A percentile compares a stretch with the other conserved stretches of the same genome.
phyloP scores from a whole-genome alignment of 2,329 filamentous ascomycete genomes.

The Lachnellula subtilissima region DNA sequence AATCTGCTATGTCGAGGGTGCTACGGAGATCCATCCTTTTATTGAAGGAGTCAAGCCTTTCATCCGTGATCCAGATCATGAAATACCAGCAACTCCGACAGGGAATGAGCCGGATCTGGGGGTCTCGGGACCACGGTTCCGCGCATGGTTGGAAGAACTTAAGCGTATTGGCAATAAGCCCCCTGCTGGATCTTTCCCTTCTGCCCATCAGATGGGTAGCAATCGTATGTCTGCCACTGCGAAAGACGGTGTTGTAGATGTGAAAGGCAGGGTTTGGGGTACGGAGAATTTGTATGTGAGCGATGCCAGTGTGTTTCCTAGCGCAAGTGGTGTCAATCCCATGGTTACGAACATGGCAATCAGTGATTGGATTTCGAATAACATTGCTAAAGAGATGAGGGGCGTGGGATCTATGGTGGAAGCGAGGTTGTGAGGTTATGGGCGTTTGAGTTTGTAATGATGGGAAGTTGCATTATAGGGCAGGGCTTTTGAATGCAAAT shows the following conservation, averaged over 20 bases:
- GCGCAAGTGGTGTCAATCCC: constrained; percentile 73
- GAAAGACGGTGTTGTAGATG: constrained; percentile 53
- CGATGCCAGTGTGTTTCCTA: constrained; percentile 72
- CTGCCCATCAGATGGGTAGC: constrained; percentile 79
- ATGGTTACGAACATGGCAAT: constrained; percentile 76
- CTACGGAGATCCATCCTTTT: constrained; percentile 69
- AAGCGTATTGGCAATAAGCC: constrained; percentile 45
- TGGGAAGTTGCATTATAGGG: too few species aligned
- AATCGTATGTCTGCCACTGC: constrained; percentile 60
- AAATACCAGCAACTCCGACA: neutral
- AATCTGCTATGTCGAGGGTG: constrained; percentile 73
- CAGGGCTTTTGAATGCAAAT: too few species aligned
- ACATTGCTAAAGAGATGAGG: constrained; percentile 46
- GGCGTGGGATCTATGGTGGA: constrained; percentile 4
- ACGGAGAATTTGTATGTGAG: constrained; percentile 61
- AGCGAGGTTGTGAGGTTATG: constrained; percentile 8
- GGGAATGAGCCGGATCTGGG: constrained; percentile 31
- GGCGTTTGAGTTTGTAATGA: neutral
- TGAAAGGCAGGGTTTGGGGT: constrained; percentile 59
- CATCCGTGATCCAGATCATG: constrained; percentile 18
- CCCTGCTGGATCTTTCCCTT: constrained; percentile 52
- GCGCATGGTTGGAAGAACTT: constrained; percentile 53
- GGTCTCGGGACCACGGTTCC: constrained; percentile 56
- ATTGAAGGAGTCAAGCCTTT: constrained; percentile 63
- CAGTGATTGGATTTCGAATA: constrained; percentile 58